A percentile compares a stretch with the other conserved stretches of the same genome.
phyloP scores from a whole-genome alignment of 257 asterid species.

The Gentiana macrophylla region DNA sequence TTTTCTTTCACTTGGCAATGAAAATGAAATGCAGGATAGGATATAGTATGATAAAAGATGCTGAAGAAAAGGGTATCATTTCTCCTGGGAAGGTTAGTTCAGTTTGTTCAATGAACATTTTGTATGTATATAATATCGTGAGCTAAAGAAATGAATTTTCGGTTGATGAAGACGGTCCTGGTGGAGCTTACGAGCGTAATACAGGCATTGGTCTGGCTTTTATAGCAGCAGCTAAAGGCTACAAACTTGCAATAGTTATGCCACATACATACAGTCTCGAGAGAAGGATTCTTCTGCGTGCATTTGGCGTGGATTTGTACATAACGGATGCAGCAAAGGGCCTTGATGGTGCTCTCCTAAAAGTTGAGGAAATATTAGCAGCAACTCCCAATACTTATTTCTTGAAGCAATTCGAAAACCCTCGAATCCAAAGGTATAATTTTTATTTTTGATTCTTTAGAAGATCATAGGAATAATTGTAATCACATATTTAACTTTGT shows the following conservation, averaged over 20 bases:
- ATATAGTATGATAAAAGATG: constrained; percentile 39
- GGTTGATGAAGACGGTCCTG: constrained; percentile 27
- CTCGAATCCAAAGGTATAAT: constrained; percentile 32
- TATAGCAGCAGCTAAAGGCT: constrained; percentile 32
- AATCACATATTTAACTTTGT: constrained; percentile 6
- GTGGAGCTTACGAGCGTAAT: constrained; percentile 36
- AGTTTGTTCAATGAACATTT: background rate
- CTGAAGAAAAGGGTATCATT: constrained; percentile 42
- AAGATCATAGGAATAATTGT: background rate
- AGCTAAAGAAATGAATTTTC: background rate
- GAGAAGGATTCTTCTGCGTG: constrained; percentile 32
- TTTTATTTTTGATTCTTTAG: background rate
- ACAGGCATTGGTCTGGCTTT: constrained; percentile 44
- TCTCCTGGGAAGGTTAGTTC: constrained; percentile 35
- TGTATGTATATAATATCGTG: too few species aligned
- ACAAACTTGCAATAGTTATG: constrained; percentile 33
- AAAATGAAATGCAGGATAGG: constrained; percentile 26
- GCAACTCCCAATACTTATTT: constrained; percentile 27
- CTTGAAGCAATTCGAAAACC: constrained; percentile 31
- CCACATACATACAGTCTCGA: constrained; percentile 31
- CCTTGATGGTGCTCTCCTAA: constrained; percentile 17
- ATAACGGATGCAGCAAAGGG: constrained; percentile 27
- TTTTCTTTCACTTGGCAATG: background rate
- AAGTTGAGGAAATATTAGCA: constrained; percentile 28
- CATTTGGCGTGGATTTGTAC: constrained; percentile 36